A percentile compares a stretch with the other conserved stretches of the same genome.
Conservation (phyloP, 1,139 yeast genomes). For the Lizanozyma gosingica region DNA sequence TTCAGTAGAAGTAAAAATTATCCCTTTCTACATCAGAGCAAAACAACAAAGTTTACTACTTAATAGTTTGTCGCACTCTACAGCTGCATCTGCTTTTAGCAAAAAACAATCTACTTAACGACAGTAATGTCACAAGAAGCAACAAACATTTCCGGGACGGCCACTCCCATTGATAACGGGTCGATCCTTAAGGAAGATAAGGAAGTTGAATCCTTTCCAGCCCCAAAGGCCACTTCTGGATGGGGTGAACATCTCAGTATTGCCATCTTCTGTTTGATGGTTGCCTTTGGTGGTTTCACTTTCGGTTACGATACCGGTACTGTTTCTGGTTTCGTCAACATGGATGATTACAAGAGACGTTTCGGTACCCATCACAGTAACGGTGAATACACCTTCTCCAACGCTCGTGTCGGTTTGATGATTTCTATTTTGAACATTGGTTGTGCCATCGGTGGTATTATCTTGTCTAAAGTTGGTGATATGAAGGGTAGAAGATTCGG, state of each 20-base stretch:
- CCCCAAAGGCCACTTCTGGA: background rate
- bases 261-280: conserved; percentile 32
- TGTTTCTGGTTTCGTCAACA: conserved; percentile 67
- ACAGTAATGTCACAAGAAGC: background rate
- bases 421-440: conserved; percentile 65
- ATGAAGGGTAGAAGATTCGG: conserved; percentile 55
- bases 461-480: conserved; percentile 49
- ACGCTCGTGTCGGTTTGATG: conserved; percentile 53
- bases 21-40: too few relatives aligned
- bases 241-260: conserved; percentile 24
- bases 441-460: conserved; percentile 61
- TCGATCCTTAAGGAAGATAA: background rate
- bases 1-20: too few relatives aligned
- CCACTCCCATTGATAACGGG: background rate
- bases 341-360: conserved; percentile 49
- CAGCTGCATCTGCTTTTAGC: too few relatives aligned
- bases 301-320: conserved; percentile 79
- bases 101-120: too few relatives aligned
- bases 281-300: conserved; percentile 61
- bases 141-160: background rate
- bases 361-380: conserved; percentile 33
- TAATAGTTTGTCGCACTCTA: too few relatives aligned
- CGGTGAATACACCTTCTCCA: conserved; percentile 33
- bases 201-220: background rate
- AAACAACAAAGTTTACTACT: too few relatives aligned